These are phyloP conservation scores for Cyclocybe cylindracea DNA, from an alignment of 768 basidiomycete genomes.

Conservation along the genomic window DNA sequence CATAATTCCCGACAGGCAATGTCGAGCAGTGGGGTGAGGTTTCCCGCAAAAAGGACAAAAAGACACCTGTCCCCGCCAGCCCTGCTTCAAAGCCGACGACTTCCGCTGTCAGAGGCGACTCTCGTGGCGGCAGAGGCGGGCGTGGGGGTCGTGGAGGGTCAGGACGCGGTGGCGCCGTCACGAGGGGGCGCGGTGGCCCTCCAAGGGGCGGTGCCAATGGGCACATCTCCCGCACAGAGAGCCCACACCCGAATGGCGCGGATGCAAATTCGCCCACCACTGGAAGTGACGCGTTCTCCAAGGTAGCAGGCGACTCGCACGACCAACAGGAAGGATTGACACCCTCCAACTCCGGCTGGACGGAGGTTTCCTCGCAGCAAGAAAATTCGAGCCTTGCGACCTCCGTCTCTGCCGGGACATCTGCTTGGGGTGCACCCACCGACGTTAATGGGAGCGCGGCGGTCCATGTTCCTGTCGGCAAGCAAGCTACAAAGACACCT, in stretches of 20 bases:
- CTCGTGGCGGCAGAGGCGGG: constrained; percentile 62
- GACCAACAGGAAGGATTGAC: constrained; percentile 30
- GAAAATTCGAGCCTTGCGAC: constrained; percentile 31
- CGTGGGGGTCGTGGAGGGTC: constrained; percentile 61
- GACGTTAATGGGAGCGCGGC: constrained; percentile 40
- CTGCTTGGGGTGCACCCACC: constrained; percentile 31
- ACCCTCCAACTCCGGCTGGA: constrained; percentile 27
- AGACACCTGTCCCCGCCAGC: constrained; percentile 43
- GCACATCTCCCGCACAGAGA: constrained; percentile 36
- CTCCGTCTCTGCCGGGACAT: constrained; percentile 31
- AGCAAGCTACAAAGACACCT: constrained; percentile 52
- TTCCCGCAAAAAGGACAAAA: constrained; percentile 88
- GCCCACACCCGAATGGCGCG: constrained; percentile 23
- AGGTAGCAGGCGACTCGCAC: constrained; percentile 18
- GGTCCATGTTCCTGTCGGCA: constrained; percentile 28
- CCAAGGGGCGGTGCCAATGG: constrained; percentile 45
- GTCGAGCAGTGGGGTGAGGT: constrained; percentile 84
- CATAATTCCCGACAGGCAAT: constrained; percentile 46
- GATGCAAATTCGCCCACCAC: constrained; percentile 20
- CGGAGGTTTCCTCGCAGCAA: constrained; percentile 30
- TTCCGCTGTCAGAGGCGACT: constrained; percentile 46
- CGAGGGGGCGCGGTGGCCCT: constrained; percentile 50
- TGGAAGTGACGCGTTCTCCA: constrained; percentile 24
- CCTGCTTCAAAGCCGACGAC: constrained; percentile 51
- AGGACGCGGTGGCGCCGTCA: constrained; percentile 53